These are phyloP conservation scores for Trypanosoma melophagium DNA, from an alignment of 208 protist genomes.

Conservation along the genomic window DNA sequence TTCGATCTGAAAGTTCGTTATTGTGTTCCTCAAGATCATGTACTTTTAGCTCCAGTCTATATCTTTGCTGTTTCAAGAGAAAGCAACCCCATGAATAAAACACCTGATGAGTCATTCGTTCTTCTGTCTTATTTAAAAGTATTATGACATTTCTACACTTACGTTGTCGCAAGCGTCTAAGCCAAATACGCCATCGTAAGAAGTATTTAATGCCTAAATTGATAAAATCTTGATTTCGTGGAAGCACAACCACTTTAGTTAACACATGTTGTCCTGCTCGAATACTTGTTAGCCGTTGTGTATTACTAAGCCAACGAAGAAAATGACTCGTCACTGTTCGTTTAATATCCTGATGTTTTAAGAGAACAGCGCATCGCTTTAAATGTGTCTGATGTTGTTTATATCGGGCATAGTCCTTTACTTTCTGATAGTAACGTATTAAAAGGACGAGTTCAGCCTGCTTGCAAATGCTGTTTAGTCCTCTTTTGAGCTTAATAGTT, in stretches of 20 bases:
- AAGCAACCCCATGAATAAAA: slow-evolving; percentile 28
- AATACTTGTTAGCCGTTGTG: slow-evolving; percentile 29
- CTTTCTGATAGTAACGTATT: slow-evolving; percentile 33
- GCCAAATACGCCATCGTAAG: slow-evolving; percentile 47
- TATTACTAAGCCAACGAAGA: slow-evolving; percentile 60
- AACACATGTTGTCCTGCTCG: slow-evolving; percentile 21
- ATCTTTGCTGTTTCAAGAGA: not conserved
- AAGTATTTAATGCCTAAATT: slow-evolving; percentile 62
- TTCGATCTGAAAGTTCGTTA: not conserved
- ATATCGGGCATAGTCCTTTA: slow-evolving; percentile 34
- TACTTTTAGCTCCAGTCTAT: slow-evolving; percentile 2
- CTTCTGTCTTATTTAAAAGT: slow-evolving; percentile 40
- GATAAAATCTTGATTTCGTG: slow-evolving; percentile 55
- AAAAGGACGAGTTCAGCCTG: slow-evolving; percentile 30
- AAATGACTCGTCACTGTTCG: slow-evolving; percentile 47
- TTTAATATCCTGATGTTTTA: slow-evolving; percentile 57
- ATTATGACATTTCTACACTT: slow-evolving; percentile 41
- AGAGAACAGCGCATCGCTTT: slow-evolving; percentile 56
- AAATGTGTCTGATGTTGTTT: slow-evolving; percentile 51
- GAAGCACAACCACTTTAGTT: slow-evolving; percentile 51
- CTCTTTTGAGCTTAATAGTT: no score
- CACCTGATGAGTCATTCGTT: slow-evolving; percentile 24
- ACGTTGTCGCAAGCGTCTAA: slow-evolving; percentile 51
- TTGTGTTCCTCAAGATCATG: not conserved
- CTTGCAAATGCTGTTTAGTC: slow-evolving; percentile 8